Evolutionary conservation across 192 early-diverging fungal species (phyloP).

Genomic region (Linnemannia hyalina): DNA sequence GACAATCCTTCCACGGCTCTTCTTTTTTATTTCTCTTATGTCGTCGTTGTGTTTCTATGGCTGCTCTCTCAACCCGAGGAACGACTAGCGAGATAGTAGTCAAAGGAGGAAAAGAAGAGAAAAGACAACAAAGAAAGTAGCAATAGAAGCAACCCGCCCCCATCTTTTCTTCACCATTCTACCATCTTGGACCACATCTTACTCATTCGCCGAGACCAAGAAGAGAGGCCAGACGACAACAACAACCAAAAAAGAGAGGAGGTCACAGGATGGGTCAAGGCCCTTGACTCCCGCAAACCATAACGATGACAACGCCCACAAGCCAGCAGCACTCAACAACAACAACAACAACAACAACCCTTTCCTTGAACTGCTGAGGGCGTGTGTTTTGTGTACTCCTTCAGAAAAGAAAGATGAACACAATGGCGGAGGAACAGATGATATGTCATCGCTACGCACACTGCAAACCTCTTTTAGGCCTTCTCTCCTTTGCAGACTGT

Average conservation of each 20-base stretch:
- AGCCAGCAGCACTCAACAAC: too few species aligned
- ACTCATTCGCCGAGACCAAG: neutral
- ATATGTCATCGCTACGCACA: slow-evolving; percentile 3
- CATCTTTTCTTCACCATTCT: neutral
- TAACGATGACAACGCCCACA: neutral
- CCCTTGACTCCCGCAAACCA: neutral
- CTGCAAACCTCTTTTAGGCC: neutral
- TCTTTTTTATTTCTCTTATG: neutral
- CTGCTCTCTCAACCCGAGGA: neutral
- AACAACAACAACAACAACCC: neutral
- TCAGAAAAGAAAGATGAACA: neutral
- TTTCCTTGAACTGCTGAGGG: neutral
- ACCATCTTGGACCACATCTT: neutral
- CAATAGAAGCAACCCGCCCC: neutral
- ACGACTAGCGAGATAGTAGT: neutral
- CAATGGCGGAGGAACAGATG: neutral
- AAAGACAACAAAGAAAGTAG: neutral
- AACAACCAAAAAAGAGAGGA: neutral
- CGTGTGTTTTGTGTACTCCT: neutral
- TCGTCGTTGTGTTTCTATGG: neutral
- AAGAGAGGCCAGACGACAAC: neutral
- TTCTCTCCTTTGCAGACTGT: neutral
- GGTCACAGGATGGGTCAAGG: slow-evolving; percentile 5
- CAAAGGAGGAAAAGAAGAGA: neutral
- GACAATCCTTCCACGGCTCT: neutral